Evolutionary conservation across 805 yeast genomes (phyloP).

Genomic region (Yamadazyma phyllophila): DNA sequence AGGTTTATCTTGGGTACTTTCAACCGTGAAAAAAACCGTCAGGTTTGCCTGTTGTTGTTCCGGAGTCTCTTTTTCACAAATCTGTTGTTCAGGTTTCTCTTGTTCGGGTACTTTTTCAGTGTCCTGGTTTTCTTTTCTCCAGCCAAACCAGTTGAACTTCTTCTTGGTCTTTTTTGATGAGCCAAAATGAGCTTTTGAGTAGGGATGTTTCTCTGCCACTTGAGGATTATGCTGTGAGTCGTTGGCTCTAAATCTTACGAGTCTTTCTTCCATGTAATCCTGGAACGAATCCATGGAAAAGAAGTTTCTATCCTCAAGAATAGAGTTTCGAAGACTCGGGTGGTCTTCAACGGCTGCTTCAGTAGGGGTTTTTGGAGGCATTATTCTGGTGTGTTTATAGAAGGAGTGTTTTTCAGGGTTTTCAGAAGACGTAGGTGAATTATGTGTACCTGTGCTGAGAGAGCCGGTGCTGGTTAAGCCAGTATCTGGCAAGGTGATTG

Average conservation of each 20-base stretch:
- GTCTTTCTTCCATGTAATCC: constrained; percentile 29
- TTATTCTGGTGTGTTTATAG: constrained; percentile 1
- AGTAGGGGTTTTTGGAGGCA: not conserved
- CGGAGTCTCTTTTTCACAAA: too few species aligned
- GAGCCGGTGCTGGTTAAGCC: not conserved
- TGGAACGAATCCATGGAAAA: constrained; percentile 16
- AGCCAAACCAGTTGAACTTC: constrained; percentile 5
- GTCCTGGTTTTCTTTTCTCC: not conserved
- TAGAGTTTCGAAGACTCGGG: not conserved
- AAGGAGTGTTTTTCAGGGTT: not conserved
- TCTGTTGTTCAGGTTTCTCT: too few species aligned
- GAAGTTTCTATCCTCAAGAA: not conserved
- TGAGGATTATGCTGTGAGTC: constrained; percentile 30
- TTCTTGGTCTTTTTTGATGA: not conserved
- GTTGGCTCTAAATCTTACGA: constrained; percentile 31
- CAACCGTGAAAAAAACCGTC: constrained; percentile 5
- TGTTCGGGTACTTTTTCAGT: too few species aligned
- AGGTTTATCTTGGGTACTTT: not conserved
- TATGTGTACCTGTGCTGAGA: not conserved
- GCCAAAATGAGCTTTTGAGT: constrained; percentile 4
- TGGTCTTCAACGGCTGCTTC: not conserved
- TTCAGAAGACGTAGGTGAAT: not conserved
- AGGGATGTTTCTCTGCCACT: constrained; percentile 28
- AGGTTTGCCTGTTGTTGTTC: not conserved
- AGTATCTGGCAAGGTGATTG: not conserved